Conservation (phyloP, 148 eudicot genomes). For the Pouteria glomerata region DNA sequence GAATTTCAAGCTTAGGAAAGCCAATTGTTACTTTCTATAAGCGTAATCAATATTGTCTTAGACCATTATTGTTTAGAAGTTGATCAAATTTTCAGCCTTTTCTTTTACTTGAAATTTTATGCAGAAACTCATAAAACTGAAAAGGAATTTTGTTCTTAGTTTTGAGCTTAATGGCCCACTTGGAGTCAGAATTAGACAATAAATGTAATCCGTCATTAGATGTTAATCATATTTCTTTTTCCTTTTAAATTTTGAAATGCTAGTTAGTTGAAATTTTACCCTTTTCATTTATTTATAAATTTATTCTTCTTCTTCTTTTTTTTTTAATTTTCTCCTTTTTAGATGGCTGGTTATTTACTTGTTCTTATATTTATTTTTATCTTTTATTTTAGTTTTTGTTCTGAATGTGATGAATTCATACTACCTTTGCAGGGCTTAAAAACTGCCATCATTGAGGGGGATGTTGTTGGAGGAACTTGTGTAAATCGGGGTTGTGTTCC, state of each 20-base stretch:
- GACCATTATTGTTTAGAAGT: background rate
- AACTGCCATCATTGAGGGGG: slow-evolving; percentile 99
- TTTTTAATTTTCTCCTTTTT: background rate
- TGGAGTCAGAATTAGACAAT: background rate
- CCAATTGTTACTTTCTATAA: too few relatives aligned
- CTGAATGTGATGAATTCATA: background rate
- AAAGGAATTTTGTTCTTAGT: background rate
- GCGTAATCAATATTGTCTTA: background rate
- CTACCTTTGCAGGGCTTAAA: slow-evolving; percentile 70
- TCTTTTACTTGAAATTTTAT: background rate
- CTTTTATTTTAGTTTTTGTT: background rate
- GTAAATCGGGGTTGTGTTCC: slow-evolving; percentile 99
- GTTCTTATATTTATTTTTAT: background rate
- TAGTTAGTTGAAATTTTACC: background rate
- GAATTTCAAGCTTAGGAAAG: background rate
- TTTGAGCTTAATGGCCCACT: background rate
- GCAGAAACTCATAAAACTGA: background rate
- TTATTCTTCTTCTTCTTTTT: background rate
- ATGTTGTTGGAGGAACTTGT: slow-evolving; percentile 99
- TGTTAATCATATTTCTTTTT: background rate
- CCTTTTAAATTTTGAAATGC: background rate
- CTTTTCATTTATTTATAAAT: background rate
- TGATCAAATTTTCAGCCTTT: background rate
- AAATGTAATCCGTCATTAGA: background rate
- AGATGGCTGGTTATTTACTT: background rate